Conservation (phyloP, 345 rosid genomes). For the Raphanus raphanistrum region DNA sequence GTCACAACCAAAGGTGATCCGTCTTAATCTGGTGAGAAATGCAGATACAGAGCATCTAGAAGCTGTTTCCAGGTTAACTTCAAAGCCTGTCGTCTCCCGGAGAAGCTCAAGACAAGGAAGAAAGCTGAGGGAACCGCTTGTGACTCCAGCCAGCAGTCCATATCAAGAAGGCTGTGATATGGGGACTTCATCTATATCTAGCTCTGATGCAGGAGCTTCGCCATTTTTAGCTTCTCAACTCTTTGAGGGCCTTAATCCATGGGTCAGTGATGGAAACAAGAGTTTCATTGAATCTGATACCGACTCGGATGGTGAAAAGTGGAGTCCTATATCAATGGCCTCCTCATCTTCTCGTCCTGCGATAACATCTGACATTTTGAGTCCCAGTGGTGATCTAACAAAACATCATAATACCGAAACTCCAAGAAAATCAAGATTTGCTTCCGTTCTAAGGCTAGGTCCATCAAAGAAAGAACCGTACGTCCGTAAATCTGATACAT, state of each 20-base stretch:
- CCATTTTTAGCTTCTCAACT: conserved; percentile 52
- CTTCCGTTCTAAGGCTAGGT: conserved; percentile 50
- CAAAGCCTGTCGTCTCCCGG: conserved; percentile 27
- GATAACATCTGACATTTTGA: conserved; percentile 43
- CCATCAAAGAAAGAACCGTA: conserved; percentile 57
- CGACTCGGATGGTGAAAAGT: conserved; percentile 61
- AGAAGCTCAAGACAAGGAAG: conserved; percentile 41
- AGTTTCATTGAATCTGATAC: conserved; percentile 60
- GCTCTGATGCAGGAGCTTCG: conserved; percentile 86
- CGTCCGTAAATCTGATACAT: conserved; percentile 50
- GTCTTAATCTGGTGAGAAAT: conserved; percentile 75
- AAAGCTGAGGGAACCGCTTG: conserved; percentile 65
- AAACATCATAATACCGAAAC: conserved; percentile 40
- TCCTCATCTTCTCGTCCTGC: conserved; percentile 21
- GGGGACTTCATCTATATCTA: conserved; percentile 83
- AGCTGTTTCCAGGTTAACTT: conserved; percentile 30
- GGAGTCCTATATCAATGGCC: conserved; percentile 52
- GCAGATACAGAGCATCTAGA: conserved; percentile 52
- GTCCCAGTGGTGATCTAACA: conserved; percentile 47
- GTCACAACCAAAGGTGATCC: conserved; percentile 81
- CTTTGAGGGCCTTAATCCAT: conserved; percentile 1
- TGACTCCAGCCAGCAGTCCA: conserved; percentile 80
- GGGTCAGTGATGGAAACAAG: conserved; percentile 49
- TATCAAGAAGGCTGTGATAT: conserved; percentile 47
- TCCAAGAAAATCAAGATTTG: conserved; percentile 45